Evolutionary conservation across 352 stramenopile genomes (phyloP).

Genomic region (Globisporangium acanthophoron): DNA sequence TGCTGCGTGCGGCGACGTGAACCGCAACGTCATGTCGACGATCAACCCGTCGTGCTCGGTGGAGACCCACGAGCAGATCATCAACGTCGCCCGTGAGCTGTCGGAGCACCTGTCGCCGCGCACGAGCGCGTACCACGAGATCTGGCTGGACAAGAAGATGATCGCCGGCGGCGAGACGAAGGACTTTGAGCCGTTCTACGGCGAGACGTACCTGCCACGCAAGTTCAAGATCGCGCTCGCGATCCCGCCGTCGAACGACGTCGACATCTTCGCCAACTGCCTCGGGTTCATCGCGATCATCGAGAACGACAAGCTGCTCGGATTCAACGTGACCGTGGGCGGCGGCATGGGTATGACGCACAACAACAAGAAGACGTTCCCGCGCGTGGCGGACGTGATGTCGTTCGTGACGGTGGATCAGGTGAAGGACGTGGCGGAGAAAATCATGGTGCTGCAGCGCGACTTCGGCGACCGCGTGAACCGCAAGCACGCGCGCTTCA

Average conservation of each 20-base stretch:
- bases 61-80: constrained; percentile 80
- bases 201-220: constrained; percentile 94
- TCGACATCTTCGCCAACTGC: constrained; percentile 98
- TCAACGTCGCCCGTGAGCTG: constrained; percentile 83
- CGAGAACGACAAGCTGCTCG: constrained; percentile 72
- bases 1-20: constrained; percentile 95
- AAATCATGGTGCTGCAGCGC: constrained; percentile 92
- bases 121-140: constrained; percentile 94
- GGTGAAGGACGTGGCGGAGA: constrained; percentile 86
- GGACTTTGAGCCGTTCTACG: constrained; percentile 98
- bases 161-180: constrained; percentile 89
- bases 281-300: constrained; percentile 94
- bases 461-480: constrained; percentile 97
- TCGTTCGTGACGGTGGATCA: constrained; percentile 95
- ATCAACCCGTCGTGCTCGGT: constrained; percentile 86
- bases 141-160: constrained; percentile 98
- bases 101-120: constrained; percentile 92
- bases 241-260: constrained; percentile 95
- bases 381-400: constrained; percentile 93
- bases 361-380: constrained; percentile 97
- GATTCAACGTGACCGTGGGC: constrained; percentile 96
- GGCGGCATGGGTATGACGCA: constrained; percentile 97
- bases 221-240: constrained; percentile 99
- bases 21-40: constrained; percentile 96
- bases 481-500: constrained; percentile 95